Evolutionary conservation across 163 green algal species (phyloP).

Genomic region (Trebouxia gelatinosa): DNA sequence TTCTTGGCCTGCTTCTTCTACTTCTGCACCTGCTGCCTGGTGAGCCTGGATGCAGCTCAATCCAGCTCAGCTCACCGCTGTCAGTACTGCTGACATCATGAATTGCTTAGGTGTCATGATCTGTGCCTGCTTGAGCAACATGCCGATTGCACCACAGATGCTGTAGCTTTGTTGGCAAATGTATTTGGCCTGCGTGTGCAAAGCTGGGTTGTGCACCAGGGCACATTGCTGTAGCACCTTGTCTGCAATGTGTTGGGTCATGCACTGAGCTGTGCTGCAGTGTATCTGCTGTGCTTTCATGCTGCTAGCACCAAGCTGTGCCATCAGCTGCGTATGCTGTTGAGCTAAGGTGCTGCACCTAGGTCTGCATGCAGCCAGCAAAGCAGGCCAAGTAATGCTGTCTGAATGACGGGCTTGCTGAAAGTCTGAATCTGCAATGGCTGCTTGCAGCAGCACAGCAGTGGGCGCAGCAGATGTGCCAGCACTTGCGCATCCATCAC

Average conservation of each 20-base stretch:
- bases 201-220: background rate
- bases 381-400: background rate
- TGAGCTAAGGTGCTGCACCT: background rate
- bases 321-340: background rate
- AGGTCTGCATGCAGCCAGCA: background rate
- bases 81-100: background rate
- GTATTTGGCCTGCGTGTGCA: background rate
- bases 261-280: background rate
- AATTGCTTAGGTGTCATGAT: background rate
- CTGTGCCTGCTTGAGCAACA: background rate
- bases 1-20: too few species aligned
- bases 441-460: slow-evolving; percentile 25
- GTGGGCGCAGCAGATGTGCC: background rate
- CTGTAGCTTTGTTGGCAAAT: too few species aligned
- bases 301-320: background rate
- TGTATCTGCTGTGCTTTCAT: background rate
- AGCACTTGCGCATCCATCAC: background rate
- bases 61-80: background rate
- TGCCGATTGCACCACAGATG: too few species aligned
- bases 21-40: background rate
- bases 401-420: background rate
- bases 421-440: slow-evolving; percentile 9
- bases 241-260: background rate
- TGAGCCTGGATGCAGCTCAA: background rate
- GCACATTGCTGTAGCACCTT: background rate